Conservation (phyloP, 139 green algal genomes). For the Axilococcus clingmanii region DNA sequence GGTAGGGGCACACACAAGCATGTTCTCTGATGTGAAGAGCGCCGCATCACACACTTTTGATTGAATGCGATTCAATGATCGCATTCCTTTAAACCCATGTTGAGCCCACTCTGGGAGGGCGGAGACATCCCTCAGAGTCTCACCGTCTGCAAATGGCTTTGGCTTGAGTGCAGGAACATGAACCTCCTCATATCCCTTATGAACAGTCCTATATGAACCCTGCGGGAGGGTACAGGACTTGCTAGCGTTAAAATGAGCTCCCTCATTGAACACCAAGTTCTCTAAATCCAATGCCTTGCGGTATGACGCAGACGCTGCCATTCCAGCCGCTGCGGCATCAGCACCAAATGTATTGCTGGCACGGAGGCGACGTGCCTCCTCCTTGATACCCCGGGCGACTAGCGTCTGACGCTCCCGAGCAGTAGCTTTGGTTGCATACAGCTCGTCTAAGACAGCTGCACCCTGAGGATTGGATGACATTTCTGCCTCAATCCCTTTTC, state of each 20-base stretch:
- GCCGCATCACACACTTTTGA: constrained; percentile 74
- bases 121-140: constrained; percentile 61
- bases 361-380: constrained; percentile 80
- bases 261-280: constrained; percentile 60
- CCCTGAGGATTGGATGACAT: constrained; percentile 42
- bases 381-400: constrained; percentile 79
- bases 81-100: constrained; percentile 80
- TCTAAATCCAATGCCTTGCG: constrained; percentile 82
- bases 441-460: constrained; percentile 63
- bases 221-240: constrained; percentile 69
- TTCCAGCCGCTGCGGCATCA: constrained; percentile 15
- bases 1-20: constrained; percentile 81
- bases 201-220: constrained; percentile 54
- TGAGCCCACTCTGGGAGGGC: constrained; percentile 90
- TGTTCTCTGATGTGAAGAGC: constrained; percentile 85
- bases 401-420: constrained; percentile 64
- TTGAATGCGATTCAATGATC: constrained; percentile 88
- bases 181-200: constrained; percentile 94
- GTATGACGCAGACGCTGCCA: constrained; percentile 16
- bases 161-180: constrained; percentile 90
- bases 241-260: constrained; percentile 83
- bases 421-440: constrained; percentile 68
- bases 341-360: constrained; percentile 22
- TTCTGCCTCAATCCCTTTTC: constrained; percentile 33
- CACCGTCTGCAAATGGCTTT: constrained; percentile 70